phyloP scores from a whole-genome alignment of 1,284 basidiomycete genomes.

The Boletellus deceptivus region DNA sequence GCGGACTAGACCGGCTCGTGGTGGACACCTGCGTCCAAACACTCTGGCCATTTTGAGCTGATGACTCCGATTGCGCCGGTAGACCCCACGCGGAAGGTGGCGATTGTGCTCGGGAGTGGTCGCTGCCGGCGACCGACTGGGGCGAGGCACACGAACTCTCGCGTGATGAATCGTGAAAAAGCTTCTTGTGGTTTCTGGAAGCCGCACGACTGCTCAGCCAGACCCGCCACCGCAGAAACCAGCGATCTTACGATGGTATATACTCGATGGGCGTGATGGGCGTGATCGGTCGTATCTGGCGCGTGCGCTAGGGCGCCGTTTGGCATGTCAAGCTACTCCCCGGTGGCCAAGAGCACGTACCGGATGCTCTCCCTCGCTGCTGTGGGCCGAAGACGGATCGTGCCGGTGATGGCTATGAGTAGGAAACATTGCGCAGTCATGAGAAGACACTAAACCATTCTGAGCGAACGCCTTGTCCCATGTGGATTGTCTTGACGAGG shows the following conservation, averaged over 20 bases:
- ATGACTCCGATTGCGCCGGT: conserved; percentile 29
- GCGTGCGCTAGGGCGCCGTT: conserved; percentile 20
- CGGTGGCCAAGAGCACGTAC: conserved; percentile 15
- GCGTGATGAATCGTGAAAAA: conserved; percentile 31
- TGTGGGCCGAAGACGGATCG: conserved; percentile 21
- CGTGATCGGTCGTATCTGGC: conserved; percentile 36
- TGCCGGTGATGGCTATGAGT: conserved; percentile 31
- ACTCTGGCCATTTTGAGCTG: conserved; percentile 19
- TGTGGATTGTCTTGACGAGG: conserved; percentile 35
- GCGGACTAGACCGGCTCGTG: conserved; percentile 31
- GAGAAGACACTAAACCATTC: conserved; percentile 40
- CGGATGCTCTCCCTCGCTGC: conserved; percentile 28
- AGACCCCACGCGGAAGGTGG: conserved; percentile 34
- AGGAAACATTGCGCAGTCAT: conserved; percentile 34
- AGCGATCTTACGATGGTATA: conserved; percentile 27
- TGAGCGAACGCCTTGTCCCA: conserved; percentile 37
- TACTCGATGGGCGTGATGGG: conserved; percentile 37
- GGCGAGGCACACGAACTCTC: conserved; percentile 33
- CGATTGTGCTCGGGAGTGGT: conserved; percentile 35
- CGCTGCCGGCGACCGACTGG: conserved; percentile 32
- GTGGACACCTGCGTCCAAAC: conserved; percentile 29
- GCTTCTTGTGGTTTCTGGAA: conserved; percentile 32
- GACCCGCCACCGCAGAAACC: conserved; percentile 6
- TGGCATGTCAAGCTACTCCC: conserved; percentile 14
- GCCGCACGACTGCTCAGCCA: conserved; percentile 15